Evolutionary conservation across 768 basidiomycete genomes (phyloP).

Genomic region (Naganishia vaughanmartiniae): DNA sequence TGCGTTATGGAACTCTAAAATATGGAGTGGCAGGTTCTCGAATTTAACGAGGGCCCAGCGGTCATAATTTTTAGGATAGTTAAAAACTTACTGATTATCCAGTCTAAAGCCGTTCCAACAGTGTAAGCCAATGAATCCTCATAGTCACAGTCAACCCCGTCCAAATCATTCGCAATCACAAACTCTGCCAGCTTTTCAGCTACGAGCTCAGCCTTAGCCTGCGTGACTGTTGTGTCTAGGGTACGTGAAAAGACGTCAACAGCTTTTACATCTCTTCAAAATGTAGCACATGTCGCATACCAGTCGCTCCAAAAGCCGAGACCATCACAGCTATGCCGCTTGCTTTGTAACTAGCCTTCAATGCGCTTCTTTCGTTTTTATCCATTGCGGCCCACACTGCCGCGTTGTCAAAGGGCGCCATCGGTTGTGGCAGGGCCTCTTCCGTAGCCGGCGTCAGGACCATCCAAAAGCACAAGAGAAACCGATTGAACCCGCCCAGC

Average conservation of each 20-base stretch:
- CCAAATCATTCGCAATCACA: slow-evolving; percentile 63
- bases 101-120: slow-evolving; percentile 39
- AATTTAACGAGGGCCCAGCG: too few relatives aligned
- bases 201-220: slow-evolving; percentile 31
- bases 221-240: not conserved
- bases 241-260: not conserved
- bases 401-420: not conserved
- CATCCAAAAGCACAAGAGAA: slow-evolving; percentile 51
- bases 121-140: slow-evolving; percentile 52
- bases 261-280: not conserved
- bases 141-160: slow-evolving; percentile 74
- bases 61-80: not conserved
- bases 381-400: not conserved
- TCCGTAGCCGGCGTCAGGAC: slow-evolving; percentile 41
- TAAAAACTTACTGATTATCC: slow-evolving; percentile 38
- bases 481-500: slow-evolving; percentile 39
- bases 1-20: slow-evolving; percentile 43
- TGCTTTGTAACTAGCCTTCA: slow-evolving; percentile 55
- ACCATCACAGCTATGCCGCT: slow-evolving; percentile 66
- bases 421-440: not conserved
- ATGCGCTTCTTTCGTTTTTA: not conserved
- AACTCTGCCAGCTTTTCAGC: slow-evolving; percentile 65
- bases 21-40: not conserved
- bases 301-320: slow-evolving; percentile 63
- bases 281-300: slow-evolving; percentile 4